Evolutionary conservation across 2,329 filamentous ascomycete species (phyloP).

Genomic region (Cercospora zeina): DNA sequence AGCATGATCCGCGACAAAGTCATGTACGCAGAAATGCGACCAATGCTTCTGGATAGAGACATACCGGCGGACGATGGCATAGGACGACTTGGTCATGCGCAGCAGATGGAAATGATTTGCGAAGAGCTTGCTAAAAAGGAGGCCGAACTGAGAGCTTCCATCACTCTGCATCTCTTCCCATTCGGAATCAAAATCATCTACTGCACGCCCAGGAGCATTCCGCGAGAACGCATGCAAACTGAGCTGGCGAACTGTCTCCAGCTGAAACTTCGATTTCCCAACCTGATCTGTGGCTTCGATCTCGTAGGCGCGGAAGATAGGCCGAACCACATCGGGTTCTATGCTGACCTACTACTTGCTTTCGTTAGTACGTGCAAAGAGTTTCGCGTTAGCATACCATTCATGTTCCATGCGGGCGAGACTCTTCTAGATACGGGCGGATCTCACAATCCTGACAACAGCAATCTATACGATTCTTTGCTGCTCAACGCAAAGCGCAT

Average conservation of each 20-base stretch:
- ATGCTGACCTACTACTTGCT: conserved; percentile 59
- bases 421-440: conserved; percentile 65
- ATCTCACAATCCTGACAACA: conserved; percentile 57
- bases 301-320: conserved; percentile 67
- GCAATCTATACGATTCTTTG: conserved; percentile 69
- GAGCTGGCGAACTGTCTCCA: conserved; percentile 63
- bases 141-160: conserved; percentile 42
- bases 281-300: conserved; percentile 69
- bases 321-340: conserved; percentile 59
- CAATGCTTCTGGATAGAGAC: conserved; percentile 67
- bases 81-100: conserved; percentile 54
- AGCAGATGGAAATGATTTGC: conserved; percentile 63
- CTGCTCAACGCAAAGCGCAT: conserved; percentile 67
- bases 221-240: conserved; percentile 48
- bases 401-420: conserved; percentile 76
- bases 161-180: conserved; percentile 51
- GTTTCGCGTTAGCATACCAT: conserved; percentile 61
- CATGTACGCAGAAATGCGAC: conserved; percentile 70
- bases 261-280: conserved; percentile 58
- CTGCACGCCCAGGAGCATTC: conserved; percentile 66
- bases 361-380: conserved; percentile 57
- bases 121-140: conserved; percentile 56
- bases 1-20: conserved; percentile 65
- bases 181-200: conserved; percentile 70
- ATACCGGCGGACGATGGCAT: conserved; percentile 61